Conservation (phyloP, 345 rosid genomes). For the Rhizophora apiculata region DNA sequence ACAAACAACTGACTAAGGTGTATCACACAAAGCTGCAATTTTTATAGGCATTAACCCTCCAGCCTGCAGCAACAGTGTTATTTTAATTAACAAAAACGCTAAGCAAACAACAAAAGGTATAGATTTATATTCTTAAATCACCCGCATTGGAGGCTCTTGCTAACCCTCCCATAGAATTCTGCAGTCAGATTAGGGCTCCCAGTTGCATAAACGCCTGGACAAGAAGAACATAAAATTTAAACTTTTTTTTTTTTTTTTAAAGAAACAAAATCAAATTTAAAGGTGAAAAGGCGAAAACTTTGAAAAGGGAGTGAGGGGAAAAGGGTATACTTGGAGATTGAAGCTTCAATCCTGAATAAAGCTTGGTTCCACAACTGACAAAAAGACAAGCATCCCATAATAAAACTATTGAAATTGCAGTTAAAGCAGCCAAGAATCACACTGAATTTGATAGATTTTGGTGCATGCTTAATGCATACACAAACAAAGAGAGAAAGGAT, state of each 20-base stretch:
- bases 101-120: too few species aligned
- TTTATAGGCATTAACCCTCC: too few species aligned
- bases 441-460: background rate
- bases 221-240: background rate
- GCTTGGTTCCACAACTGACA: slow-evolving; percentile 61
- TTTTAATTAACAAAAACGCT: too few species aligned
- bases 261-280: background rate
- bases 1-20: too few species aligned
- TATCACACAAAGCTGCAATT: too few species aligned
- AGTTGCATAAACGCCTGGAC: slow-evolving; percentile 42
- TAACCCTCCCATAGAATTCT: slow-evolving; percentile 64
- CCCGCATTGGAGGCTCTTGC: slow-evolving; percentile 68
- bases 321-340: slow-evolving; percentile 54
- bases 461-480: background rate
- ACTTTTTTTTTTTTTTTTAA: background rate
- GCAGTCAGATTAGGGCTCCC: slow-evolving; percentile 58
- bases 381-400: slow-evolving; percentile 16
- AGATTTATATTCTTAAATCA: slow-evolving; percentile 18
- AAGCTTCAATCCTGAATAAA: slow-evolving; percentile 69
- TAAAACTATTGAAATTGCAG: slow-evolving; percentile 8
- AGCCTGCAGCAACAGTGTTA: too few species aligned
- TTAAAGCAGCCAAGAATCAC: background rate
- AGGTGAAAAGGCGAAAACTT: too few species aligned
- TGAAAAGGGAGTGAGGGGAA: background rate
- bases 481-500: background rate